These are phyloP conservation scores for Ajuga chamaepitys DNA, from an alignment of 257 asterid genomes.

Conservation along the genomic window DNA sequence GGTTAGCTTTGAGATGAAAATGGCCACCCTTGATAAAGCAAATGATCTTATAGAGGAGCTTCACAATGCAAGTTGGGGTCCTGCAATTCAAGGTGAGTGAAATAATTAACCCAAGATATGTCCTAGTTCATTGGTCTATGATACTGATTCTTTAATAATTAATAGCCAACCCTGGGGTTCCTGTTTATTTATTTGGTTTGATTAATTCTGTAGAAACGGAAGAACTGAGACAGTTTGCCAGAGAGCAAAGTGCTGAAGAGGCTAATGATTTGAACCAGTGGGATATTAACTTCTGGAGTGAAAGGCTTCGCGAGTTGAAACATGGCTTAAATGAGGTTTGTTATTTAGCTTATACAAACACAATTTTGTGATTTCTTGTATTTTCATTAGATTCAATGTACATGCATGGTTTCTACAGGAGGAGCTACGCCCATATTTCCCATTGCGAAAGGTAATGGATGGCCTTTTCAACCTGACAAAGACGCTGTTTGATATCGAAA, in stretches of 20 bases:
- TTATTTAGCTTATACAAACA: too few relatives aligned
- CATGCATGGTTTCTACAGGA: slow-evolving; percentile 40
- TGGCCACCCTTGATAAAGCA: slow-evolving; percentile 43
- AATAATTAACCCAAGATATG: not conserved
- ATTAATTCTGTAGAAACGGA: slow-evolving; percentile 50
- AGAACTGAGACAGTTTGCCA: slow-evolving; percentile 53
- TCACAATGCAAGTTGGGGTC: slow-evolving; percentile 35
- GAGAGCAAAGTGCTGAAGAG: slow-evolving; percentile 55
- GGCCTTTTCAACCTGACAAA: slow-evolving; percentile 64
- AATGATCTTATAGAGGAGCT: slow-evolving; percentile 41
- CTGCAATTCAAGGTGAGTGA: slow-evolving; percentile 30
- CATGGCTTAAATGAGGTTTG: slow-evolving; percentile 71
- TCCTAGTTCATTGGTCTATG: not conserved
- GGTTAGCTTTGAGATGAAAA: slow-evolving; percentile 38
- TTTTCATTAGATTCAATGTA: not conserved
- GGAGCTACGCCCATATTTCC: slow-evolving; percentile 73
- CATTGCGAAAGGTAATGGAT: slow-evolving; percentile 79
- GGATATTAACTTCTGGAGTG: slow-evolving; percentile 84
- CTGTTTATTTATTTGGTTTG: not conserved
- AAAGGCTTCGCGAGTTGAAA: slow-evolving; percentile 77
- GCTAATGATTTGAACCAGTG: slow-evolving; percentile 74
- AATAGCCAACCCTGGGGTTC: not conserved
- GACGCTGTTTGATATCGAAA: slow-evolving; percentile 55
- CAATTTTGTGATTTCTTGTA: not conserved
- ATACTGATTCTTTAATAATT: too few relatives aligned